Percentiles rank a stretch among this genome's conserved stretches.
These are phyloP conservation scores for Xylariales sp. DNA, from an alignment of 2,329 filamentous ascomycete species.

Conservation along the genomic window DNA sequence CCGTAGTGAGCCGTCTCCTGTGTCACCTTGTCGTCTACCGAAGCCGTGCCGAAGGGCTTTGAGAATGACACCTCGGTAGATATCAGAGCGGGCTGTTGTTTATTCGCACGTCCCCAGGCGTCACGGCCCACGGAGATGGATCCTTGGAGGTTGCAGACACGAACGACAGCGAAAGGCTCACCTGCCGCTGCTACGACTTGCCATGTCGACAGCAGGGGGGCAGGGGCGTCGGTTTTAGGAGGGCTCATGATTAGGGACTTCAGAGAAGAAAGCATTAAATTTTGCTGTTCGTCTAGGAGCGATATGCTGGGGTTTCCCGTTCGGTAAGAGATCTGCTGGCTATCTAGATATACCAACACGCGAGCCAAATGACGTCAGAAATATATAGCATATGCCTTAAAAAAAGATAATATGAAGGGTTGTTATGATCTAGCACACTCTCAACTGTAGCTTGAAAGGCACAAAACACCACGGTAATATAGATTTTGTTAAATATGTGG, in stretches of 20 bases:
- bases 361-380: too few relatives aligned
- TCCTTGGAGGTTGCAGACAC: constrained; percentile 58
- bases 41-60: constrained; percentile 52
- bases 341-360: too few relatives aligned
- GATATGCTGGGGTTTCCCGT: too few relatives aligned
- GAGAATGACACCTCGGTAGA: constrained; percentile 56
- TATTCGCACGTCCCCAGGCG: constrained; percentile 60
- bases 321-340: too few relatives aligned
- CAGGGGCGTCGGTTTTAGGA: constrained; percentile 18
- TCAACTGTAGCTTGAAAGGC: too few relatives aligned
- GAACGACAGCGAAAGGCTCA: constrained; percentile 48
- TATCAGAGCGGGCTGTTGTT: constrained; percentile 58
- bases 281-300: too few relatives aligned
- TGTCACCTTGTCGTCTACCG: constrained; percentile 55
- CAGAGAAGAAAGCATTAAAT: constrained; percentile 21
- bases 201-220: constrained; percentile 31
- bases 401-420: too few relatives aligned
- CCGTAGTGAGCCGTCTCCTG: constrained; percentile 76
- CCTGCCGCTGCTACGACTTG: constrained; percentile 33
- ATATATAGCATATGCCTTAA: too few relatives aligned
- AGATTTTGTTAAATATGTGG: too few relatives aligned
- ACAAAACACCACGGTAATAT: too few relatives aligned
- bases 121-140: constrained; percentile 55
- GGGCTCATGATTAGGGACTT: constrained; percentile 13
- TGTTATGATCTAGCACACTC: too few relatives aligned